Evolutionary conservation across 352 stramenopile genomes (phyloP), one percentile per base, ranked within the genome.

Genomic region (Globisporangium megalacanthum): DNA sequence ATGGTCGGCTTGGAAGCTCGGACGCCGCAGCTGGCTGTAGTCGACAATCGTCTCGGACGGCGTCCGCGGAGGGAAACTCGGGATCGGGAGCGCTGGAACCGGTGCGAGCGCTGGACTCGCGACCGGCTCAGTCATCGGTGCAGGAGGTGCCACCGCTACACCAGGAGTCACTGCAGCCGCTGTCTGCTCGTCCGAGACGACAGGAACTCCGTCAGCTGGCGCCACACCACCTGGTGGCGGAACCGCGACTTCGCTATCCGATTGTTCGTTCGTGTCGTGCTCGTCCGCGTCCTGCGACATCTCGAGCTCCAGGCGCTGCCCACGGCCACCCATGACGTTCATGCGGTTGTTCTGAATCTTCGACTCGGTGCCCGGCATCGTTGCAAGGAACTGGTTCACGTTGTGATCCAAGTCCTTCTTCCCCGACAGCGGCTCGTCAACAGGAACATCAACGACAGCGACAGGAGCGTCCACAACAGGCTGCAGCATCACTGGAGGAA

Each of bases 321-420:
- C 88, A 64, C 93, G 77, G 25, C 93, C 93, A 44, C 93, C 92
- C 76, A 98, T 88, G 10, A 98, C 84, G 44, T 93, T 97, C 58
- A 97, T 94, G 19, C 82, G 68, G 36, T 75, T 81, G 60, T 96
- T 97, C 52, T 90, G 90, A 45, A 97, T 97, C 46, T 91, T 92
- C 44, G 75, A 84, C 72, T 98, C 93, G 42, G 77, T 96, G 35
- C 92, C 87, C 44, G 88, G 91, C 71, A 98, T 86, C 22, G 73
- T 83, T 62, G 83, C 72, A 56, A 96, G 69, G 60, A 91, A 81
- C 44, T 79, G 64, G 72, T 95, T 79, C 68, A 92, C 76, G 42
- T 86, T 66, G 20, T 75, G 60, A 33, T 78, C 74, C 13, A 54
- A 65, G 44, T 72, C 64, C 51, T 79, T 77, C 31, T 72, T 73